Percentiles rank a stretch among this genome's conserved stretches.
phyloP scores from a whole-genome alignment of 2,329 filamentous ascomycete genomes.

The Furcasterigmium furcatum region DNA sequence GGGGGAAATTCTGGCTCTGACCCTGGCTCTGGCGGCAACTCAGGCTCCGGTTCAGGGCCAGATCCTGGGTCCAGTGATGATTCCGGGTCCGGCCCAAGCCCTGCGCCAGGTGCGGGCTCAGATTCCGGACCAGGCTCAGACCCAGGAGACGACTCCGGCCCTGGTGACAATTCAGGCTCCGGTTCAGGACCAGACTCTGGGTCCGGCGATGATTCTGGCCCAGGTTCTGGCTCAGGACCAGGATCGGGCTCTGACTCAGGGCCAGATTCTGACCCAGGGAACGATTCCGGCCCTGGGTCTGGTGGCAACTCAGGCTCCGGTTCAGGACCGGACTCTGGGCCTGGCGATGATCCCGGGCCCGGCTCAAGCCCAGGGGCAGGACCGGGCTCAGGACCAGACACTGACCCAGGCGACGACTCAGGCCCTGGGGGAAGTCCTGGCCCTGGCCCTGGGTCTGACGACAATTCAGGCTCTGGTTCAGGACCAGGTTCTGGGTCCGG shows the following conservation, averaged over 20 bases:
- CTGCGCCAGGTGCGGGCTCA: not conserved
- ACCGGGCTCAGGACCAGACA: not conserved
- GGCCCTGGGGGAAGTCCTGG: not conserved
- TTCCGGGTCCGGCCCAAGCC: not conserved
- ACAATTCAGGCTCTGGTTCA: not conserved
- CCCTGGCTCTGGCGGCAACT: not conserved
- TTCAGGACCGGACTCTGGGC: not conserved
- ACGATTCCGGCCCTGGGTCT: not conserved
- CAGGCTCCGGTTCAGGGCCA: not conserved
- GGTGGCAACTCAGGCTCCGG: not conserved
- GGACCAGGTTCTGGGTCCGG: not conserved
- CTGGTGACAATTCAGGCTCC: not conserved
- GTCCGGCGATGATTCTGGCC: not conserved
- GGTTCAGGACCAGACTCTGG: not conserved
- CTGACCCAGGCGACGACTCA: not conserved
- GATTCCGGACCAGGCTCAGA: not conserved
- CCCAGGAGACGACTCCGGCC: not conserved
- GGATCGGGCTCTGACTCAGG: not conserved
- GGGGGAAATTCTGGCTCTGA: not conserved
- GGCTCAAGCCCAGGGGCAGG: not conserved
- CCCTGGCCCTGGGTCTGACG: no score
- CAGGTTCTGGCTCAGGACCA: not conserved
- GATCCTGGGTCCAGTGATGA: not conserved
- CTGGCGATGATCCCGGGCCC: not conserved
- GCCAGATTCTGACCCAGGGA: not conserved